Base-by-base conservation (phyloP, 2,329 filamentous ascomycete species). In the Cytospora piceicola region DNA sequence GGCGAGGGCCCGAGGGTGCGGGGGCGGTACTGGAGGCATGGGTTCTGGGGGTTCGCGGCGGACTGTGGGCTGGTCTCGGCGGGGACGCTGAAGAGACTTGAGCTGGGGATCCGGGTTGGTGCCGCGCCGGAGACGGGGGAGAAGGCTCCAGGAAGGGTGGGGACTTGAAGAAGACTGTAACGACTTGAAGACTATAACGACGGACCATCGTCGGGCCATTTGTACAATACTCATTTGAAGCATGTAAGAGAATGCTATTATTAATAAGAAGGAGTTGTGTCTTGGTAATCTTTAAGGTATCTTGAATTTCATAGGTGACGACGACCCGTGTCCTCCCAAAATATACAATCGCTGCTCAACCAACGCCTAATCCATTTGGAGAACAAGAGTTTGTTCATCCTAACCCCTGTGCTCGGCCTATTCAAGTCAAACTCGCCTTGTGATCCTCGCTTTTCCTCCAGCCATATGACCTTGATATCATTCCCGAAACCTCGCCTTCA, bases 1-100 rank as follows among this genome's bases (percentile, higher is more conserved):
- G 58, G 39, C 52, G 61, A 59, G 42, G 8, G 39, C 20, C 27
- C 32, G 15, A 53, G 11, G 55, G 30, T 42, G 17, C 54, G 17
- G n/a, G 30, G 30, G 24, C 74, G 80, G 66, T 79, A 78, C 64
- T 84, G 81, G 79, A 78, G 72, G 53, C 83, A 85, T 65, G 76
- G 78, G 61, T 85, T 85, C 68, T 85, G 83, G 83, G 77, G 76
- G 65, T 64, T 82, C 58, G 83, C 81, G 20, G 71, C 75, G 65
- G 73, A 79, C 46, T 72, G 79, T 36, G 76, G 78, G 0, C 69
- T 84, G 57, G 54, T 83, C 22, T 39, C 55, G 20, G 30, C 24
- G 12, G 66, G 55, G 15, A 64, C 60, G 42, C 57, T 69, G 61
- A 58, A 32, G 30, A 24, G 46, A 51, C 61, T 67, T 22, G 20